phyloP scores from a whole-genome alignment of 78 protist genomes.

The Dictyostelium discoideum region DNA sequence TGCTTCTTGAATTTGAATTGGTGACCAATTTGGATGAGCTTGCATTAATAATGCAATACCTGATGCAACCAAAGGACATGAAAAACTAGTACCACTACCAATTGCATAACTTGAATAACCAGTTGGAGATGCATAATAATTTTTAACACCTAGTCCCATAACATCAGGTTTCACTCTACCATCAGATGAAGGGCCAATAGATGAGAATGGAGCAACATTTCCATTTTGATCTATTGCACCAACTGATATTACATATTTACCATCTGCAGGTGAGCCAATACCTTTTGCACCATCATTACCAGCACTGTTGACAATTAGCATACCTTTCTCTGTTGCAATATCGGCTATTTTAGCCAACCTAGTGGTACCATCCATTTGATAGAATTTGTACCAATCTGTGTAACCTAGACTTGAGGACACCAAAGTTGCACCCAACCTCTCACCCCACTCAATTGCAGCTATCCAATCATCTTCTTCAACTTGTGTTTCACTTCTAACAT shows the following conservation, averaged over 20 bases:
- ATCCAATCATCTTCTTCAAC: constrained; percentile 70
- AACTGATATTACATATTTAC: neutral
- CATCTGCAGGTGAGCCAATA: constrained; percentile 39
- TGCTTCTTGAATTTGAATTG: constrained; percentile 34
- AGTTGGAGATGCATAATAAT: neutral
- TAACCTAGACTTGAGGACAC: constrained; percentile 60
- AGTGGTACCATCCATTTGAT: constrained; percentile 58
- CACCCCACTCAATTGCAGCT: constrained; percentile 77
- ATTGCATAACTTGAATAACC: neutral
- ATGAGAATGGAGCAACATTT: constrained; percentile 13
- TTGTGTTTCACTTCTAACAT: constrained; percentile 40
- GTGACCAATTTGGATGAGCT: constrained; percentile 55
- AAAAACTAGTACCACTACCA: constrained; percentile 60
- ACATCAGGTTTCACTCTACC: constrained; percentile 78
- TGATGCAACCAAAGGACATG: constrained; percentile 73
- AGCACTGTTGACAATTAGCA: constrained; percentile 28
- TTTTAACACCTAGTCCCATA: constrained; percentile 8
- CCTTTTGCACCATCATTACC: constrained; percentile 69
- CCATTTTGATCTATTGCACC: constrained; percentile 42
- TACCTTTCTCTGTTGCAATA: constrained; percentile 56
- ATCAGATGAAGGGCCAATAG: constrained; percentile 76
- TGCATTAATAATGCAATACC: constrained; percentile 39
- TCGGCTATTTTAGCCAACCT: constrained; percentile 14
- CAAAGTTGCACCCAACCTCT: constrained; percentile 34
- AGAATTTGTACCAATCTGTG: constrained; percentile 27